Conservation (phyloP, 2,329 filamentous ascomycete species). For the Capronia epimyces region DNA sequence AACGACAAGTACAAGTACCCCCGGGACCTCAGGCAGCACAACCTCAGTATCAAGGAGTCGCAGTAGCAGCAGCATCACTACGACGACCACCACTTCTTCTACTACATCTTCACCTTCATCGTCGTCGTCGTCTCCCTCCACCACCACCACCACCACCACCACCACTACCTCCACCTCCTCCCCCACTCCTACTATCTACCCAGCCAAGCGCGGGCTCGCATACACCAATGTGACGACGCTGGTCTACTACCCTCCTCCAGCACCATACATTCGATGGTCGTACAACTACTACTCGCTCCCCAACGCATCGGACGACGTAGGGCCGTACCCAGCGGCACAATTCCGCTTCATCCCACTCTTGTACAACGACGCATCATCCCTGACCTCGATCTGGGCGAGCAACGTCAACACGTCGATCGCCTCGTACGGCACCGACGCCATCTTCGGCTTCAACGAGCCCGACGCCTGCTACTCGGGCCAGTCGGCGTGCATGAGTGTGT, state of each 20-base stretch:
- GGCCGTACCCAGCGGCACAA: constrained; percentile 33
- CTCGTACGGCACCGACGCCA: constrained; percentile 34
- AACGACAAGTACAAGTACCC: neutral
- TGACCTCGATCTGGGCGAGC: constrained; percentile 36
- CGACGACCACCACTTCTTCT: neutral
- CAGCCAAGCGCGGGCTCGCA: constrained; percentile 33
- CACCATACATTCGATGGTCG: constrained; percentile 36
- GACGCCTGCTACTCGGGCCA: constrained; percentile 36
- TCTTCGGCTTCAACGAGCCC: constrained; percentile 46
- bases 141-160: neutral
- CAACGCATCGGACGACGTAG: constrained; percentile 34
- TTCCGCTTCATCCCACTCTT: constrained; percentile 49
- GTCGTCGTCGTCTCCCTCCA: neutral
- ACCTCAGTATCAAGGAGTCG: neutral
- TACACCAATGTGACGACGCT: constrained; percentile 37
- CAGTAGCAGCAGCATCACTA: neutral
- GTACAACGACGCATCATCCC: constrained; percentile 48
- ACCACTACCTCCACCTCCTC: neutral
- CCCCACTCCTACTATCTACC: constrained; percentile 4
- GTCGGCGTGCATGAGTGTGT: constrained; percentile 35
- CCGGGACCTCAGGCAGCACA: neutral
- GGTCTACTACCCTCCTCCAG: constrained; percentile 15
- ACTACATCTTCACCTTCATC: neutral
- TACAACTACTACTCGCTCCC: constrained; percentile 41
- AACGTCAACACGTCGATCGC: constrained; percentile 39